Percentiles rank a stretch among this genome's conserved stretches.
phyloP scores from a whole-genome alignment of 2,329 filamentous ascomycete species.

The Phialocephala sp. region DNA sequence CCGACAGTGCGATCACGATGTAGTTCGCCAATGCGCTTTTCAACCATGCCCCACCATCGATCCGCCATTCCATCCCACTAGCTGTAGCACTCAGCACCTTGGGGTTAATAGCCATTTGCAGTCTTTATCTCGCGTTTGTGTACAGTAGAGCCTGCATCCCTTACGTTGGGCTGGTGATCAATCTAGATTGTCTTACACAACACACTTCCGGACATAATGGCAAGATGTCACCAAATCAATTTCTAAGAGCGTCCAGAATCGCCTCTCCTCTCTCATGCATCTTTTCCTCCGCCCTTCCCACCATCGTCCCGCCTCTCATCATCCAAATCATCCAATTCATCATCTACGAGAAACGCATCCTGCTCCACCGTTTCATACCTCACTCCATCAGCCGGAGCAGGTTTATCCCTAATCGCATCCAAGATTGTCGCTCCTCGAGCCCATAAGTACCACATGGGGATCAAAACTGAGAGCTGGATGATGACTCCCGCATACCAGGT shows the following conservation, averaged over 20 bases:
- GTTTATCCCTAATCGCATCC: constrained; percentile 14
- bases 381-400: not conserved
- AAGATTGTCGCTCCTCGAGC: constrained; percentile 17
- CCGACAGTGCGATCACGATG: too few species aligned
- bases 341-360: constrained; percentile 27
- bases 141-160: too few species aligned
- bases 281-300: constrained; percentile 1
- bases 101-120: too few species aligned
- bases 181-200: too few species aligned
- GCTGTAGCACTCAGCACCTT: too few species aligned
- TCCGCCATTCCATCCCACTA: too few species aligned
- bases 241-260: not conserved
- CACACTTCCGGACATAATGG: too few species aligned
- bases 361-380: constrained; percentile 24
- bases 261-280: not conserved
- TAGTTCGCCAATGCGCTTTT: too few species aligned
- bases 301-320: constrained; percentile 8
- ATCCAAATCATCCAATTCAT: constrained; percentile 21
- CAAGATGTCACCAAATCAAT: not conserved
- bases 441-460: constrained; percentile 28
- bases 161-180: too few species aligned
- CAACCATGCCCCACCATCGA: too few species aligned
- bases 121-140: too few species aligned
- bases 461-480: constrained; percentile 13
- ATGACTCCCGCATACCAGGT: constrained; percentile 6